These are phyloP conservation scores for Gentiana straminea DNA, from an alignment of 257 asterid species.

Conservation along the genomic window DNA sequence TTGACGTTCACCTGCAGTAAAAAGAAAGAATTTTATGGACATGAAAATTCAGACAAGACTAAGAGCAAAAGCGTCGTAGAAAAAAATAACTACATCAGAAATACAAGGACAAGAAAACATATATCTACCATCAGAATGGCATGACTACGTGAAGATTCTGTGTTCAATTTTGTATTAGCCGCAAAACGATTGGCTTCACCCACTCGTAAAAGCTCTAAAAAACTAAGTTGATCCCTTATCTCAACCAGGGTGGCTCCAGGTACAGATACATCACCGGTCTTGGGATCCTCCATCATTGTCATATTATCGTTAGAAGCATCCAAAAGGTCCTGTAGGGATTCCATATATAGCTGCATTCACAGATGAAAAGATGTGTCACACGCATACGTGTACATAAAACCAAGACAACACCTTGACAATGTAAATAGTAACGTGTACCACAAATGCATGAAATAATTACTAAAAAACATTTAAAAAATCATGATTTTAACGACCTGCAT, in stretches of 20 bases:
- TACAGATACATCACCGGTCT: constrained; percentile 73
- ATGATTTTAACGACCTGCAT: constrained; percentile 47
- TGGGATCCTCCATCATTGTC: constrained; percentile 67
- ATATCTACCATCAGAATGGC: constrained; percentile 70
- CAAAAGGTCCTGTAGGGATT: constrained; percentile 77
- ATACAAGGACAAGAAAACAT: no score
- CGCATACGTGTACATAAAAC: constrained; percentile 5
- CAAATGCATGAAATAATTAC: constrained; percentile 6
- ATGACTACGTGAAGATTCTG: constrained; percentile 94
- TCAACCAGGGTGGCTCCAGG: constrained; percentile 72
- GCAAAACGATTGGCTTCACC: constrained; percentile 89
- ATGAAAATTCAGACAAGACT: no score
- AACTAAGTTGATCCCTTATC: constrained; percentile 60
- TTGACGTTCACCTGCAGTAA: constrained; percentile 47
- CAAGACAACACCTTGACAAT: neutral
- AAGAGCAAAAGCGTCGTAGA: no score
- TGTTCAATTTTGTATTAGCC: constrained; percentile 73
- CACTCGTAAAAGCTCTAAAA: constrained; percentile 49
- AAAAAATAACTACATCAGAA: no score
- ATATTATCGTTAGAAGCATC: constrained; percentile 66
- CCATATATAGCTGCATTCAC: constrained; percentile 76
- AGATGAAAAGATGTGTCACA: constrained; percentile 1
- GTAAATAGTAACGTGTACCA: neutral
- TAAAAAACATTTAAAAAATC: neutral
- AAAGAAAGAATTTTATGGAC: neutral